Base-by-base conservation (phyloP, 768 basidiomycete species). In the Daedalea quercina region DNA sequence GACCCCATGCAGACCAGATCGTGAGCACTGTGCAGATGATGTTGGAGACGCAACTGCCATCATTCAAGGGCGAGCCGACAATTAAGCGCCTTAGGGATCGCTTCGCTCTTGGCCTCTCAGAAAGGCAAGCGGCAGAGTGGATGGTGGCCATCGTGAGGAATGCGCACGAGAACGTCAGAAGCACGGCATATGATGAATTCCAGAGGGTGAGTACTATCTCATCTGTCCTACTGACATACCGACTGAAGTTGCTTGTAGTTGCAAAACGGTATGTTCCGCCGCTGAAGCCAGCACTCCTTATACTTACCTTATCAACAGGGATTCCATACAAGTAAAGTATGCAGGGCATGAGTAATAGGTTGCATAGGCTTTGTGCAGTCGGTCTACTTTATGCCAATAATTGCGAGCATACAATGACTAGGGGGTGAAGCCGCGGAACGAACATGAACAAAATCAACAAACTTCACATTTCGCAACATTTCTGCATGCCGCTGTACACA, bases 141-240 rank as follows among this genome's bases (percentile, higher is more conserved):
- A 97, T 98, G 94, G 79, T 90, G 76, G 74, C 82, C 15, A 76
- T 91, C 35, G 84, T 97, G 45, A 81, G 82, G 55, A 94, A 98
- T 63, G 96, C 96, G 1, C 89, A 94, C 63, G 94, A 97, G 72
- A 98, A 98, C 65, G 78, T 92, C 52, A 76, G 95, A 60, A 93
- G 90, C 63, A 93, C 88, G 7, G 88, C 88, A 0, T 98, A 99
- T 62, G 96, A 98, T 63, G 91, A 94, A 64, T 99, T 95, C 73
- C 94, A 96, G 70, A 71, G 89, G 67, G 89, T 90, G 57, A 65
- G 88, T 67, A 1, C 33, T 47, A 0, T 17, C 52, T 43, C 44
- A 15, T 35, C 26, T 28, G 44, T 43, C 15, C 42, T 17, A 22
- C 57, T 61, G 33, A 54, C 20, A 7, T 42, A 22, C 48, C n/a